These are phyloP conservation scores for Aspergillus jensenii DNA, from an alignment of 2,329 filamentous ascomycete species.

Conservation along the genomic window DNA sequence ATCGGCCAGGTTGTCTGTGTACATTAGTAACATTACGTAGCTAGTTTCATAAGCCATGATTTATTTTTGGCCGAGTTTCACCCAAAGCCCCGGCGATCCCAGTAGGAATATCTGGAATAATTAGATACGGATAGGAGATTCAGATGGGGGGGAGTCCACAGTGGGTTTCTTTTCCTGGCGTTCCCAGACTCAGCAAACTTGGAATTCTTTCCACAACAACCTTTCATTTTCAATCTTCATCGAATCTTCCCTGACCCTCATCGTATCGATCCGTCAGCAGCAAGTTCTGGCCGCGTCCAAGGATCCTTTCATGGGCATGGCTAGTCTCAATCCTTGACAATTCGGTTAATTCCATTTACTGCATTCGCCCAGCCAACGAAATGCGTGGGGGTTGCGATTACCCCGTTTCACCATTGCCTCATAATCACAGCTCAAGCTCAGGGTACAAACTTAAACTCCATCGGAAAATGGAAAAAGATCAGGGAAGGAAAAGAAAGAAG, in stretches of 20 bases:
- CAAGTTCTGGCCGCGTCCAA: conserved; percentile 11
- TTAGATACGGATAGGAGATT: background rate
- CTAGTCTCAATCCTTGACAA: conserved; percentile 10
- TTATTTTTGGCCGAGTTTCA: background rate
- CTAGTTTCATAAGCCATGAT: background rate
- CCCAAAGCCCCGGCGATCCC: background rate
- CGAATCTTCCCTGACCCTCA: no score
- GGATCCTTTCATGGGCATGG: background rate
- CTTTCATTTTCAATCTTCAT: background rate
- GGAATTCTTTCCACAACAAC: background rate
- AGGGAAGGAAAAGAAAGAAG: background rate
- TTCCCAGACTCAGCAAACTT: background rate
- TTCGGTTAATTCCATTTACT: conserved; percentile 12
- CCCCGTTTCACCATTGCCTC: conserved; percentile 25
- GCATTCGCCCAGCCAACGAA: conserved; percentile 3
- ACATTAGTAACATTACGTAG: background rate
- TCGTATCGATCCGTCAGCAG: background rate
- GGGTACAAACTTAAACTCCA: conserved; percentile 11
- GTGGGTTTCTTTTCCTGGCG: background rate
- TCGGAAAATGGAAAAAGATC: background rate
- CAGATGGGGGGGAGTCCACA: background rate
- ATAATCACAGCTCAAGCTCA: conserved; percentile 13
- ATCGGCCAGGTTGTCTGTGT: background rate
- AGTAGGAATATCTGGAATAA: background rate
- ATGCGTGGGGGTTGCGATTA: conserved; percentile 11